Base-by-base conservation (phyloP, 352 stramenopile genomes). In the Phytophthora multivora region DNA sequence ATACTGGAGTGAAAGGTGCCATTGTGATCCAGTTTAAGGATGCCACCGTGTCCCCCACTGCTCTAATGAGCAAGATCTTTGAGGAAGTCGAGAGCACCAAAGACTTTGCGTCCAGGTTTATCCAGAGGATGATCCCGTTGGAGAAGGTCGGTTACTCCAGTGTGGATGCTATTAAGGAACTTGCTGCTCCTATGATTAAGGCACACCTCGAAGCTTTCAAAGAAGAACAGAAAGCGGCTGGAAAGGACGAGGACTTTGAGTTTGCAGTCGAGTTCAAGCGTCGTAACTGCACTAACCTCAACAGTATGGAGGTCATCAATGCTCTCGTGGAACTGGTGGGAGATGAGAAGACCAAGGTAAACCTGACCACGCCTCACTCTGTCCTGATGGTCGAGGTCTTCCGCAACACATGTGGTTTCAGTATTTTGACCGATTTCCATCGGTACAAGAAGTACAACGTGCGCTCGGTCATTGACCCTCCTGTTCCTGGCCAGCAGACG, bases 391-490 rank as follows among this genome's bases (percentile, higher is more conserved):
- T 91, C 46, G 84, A 93, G 52, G 75, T 93, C 25, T 90, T 93
- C 59, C 79, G 83, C 43, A 90, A 81, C 59, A 89, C 83, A 25
- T 91, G 78, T 51, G 84, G 84, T 5, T 68, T 90, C 30, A 93
- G 84, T 41, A 54, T 93, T 25, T 73, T 91, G 64, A 88, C 74
- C 38, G 73, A 89, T 54, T 93, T 90, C 56, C 78, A 91, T 63
- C 73, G 80, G 42, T 86, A 74, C 63, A 83, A 81, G 54, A 88
- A 89, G 71, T 93, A 80, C 63, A 93, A 91, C 57, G 80, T 91
- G 54, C 84, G 84, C 26, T 88, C 77, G 26, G 73, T 91, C 50
- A 76, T 93, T 33, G 81, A 91, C 0, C 81, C 83, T 10, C 81
- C 79, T 11, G 66, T 80, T 16, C 66, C 70, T 16, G 62, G 58